Base-by-base conservation (phyloP, 331 rosid genomes). In the Arachis monticola region DNA sequence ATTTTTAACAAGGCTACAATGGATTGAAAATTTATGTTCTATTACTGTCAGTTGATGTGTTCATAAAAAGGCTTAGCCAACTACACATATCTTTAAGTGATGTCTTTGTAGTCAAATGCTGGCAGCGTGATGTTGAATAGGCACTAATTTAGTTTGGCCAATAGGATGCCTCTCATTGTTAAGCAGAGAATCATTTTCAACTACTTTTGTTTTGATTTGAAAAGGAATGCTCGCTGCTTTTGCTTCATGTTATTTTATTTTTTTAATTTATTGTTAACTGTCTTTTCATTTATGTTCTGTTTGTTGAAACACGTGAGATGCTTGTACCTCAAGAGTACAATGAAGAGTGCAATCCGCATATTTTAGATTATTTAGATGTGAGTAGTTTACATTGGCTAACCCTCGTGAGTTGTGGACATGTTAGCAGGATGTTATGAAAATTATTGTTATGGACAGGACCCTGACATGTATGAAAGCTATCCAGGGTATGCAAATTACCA, bases 261-360 rank as follows among this genome's bases (percentile, higher is more conserved):
- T 6, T 17, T 22, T 22, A 22, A 22, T 22, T 22, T 22, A 22
- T 22, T 22, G 22, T 22, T 22, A 22, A 22, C 0, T 1, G 22
- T 22, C 31, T 5, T 10, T 30, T 1, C 6, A 41, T 44, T 6
- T 5, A 6, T 11, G 22, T 2, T 11, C 65, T 13, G 61, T 81
- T 81, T 81, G 50, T 31, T 14, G 5, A 8, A 46, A 70, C 81
- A 91, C 92, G 97, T 91, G 22, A 77, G 92, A 14, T 91, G 94
- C 81, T 70, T 91, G 81, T 87, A 88, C 22, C 22, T 22, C 22
- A 22, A 22, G 22, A 22, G 22, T 22, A 22, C 22, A 22, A 22
- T 22, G 22, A 22, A 0, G 22, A 22, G 22, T 22, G 22, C 22
- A 22, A 22, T 22, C 22, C 0, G 22, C 22, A 22, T 22, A 22